phyloP scores from a whole-genome alignment of 2,329 filamentous ascomycete genomes.

The Colletotrichum sp. region DNA sequence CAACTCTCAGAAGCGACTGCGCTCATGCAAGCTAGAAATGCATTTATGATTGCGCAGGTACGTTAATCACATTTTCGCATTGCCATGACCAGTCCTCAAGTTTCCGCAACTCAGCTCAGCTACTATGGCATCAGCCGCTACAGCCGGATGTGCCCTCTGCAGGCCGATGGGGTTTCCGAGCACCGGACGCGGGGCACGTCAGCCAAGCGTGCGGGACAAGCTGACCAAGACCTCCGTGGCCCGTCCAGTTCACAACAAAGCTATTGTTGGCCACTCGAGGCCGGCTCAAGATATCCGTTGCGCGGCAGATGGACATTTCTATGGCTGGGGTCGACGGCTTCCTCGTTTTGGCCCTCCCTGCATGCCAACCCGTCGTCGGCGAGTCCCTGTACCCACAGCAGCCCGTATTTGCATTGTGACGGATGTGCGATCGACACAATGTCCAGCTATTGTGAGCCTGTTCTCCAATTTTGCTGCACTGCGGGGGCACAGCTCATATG shows the following conservation, averaged over 20 bases:
- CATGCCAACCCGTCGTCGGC: slow-evolving; percentile 32
- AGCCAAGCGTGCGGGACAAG: slow-evolving; percentile 19
- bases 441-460: slow-evolving; percentile 35
- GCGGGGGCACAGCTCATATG: not conserved
- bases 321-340: slow-evolving; percentile 32
- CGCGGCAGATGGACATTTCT: slow-evolving; percentile 38
- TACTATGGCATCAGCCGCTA: slow-evolving; percentile 27
- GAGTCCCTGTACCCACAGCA: slow-evolving; percentile 24
- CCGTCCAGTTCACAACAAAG: slow-evolving; percentile 24
- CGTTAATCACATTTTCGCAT: slow-evolving; percentile 27
- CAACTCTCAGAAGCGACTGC: not conserved
- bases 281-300: slow-evolving; percentile 47
- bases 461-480: slow-evolving; percentile 6
- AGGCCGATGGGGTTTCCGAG: slow-evolving; percentile 31
- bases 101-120: slow-evolving; percentile 30
- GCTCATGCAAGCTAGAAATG: not conserved
- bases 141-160: slow-evolving; percentile 25
- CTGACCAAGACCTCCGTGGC: slow-evolving; percentile 19
- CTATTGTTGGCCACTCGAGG: slow-evolving; percentile 48
- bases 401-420: slow-evolving; percentile 39
- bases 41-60: slow-evolving; percentile 20
- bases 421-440: slow-evolving; percentile 35
- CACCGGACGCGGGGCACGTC: slow-evolving; percentile 17
- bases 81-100: not conserved
- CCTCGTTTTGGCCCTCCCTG: slow-evolving; percentile 29